Conservation (phyloP, 768 basidiomycete genomes). For the Tubosaeta sp. region DNA sequence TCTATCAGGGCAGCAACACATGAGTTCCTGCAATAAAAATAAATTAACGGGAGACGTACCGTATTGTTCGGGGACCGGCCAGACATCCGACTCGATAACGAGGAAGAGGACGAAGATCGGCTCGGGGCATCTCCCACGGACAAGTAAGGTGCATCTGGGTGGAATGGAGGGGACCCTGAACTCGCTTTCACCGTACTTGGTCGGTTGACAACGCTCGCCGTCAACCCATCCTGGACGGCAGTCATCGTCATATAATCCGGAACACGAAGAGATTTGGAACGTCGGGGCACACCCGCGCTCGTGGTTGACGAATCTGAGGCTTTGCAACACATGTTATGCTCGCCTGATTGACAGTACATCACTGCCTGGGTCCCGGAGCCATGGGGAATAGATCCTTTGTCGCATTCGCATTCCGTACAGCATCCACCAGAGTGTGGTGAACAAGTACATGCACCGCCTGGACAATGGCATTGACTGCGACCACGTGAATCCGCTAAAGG, state of each 20-base stretch:
- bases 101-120: conserved; percentile 31
- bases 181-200: conserved; percentile 12
- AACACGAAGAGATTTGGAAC: conserved; percentile 21
- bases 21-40: conserved; percentile 7
- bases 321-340: conserved; percentile 26
- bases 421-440: conserved; percentile 28
- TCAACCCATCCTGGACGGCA: conserved; percentile 23
- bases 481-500: conserved; percentile 26
- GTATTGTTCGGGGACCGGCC: conserved; percentile 27
- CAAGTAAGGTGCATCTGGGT: conserved; percentile 24
- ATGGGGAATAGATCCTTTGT: conserved; percentile 18
- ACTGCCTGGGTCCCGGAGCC: conserved; percentile 12
- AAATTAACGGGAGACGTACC: conserved; percentile 11
- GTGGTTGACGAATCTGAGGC: conserved; percentile 7
- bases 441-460: conserved; percentile 31
- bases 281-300: conserved; percentile 6
- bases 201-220: conserved; percentile 20
- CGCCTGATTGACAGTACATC: conserved; percentile 33
- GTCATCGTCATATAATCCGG: conserved; percentile 34
- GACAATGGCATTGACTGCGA: conserved; percentile 33
- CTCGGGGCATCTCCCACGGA: conserved; percentile 23
- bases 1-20: conserved; percentile 10
- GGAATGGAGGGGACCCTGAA: conserved; percentile 13
- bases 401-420: conserved; percentile 18
- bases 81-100: conserved; percentile 31